These are phyloP conservation scores for Apiotrichum mycotoxinovorans DNA, from an alignment of 1,284 basidiomycete species.

Conservation along the genomic window DNA sequence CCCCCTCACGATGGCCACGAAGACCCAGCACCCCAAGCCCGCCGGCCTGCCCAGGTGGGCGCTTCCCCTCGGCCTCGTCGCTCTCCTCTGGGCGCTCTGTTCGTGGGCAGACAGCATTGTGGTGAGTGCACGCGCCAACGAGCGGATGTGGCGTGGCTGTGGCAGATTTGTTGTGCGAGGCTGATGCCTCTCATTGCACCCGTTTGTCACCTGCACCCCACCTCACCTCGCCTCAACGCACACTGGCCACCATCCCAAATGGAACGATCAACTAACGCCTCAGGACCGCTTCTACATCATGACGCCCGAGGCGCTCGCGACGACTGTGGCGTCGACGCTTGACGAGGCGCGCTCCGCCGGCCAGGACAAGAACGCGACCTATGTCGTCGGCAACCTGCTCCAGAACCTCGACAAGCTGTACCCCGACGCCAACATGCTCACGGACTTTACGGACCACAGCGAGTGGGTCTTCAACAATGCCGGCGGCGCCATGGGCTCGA, in stretches of 20 bases:
- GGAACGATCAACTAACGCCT: background rate
- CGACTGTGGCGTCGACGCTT: constrained; percentile 68
- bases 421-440: constrained; percentile 59
- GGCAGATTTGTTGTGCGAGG: background rate
- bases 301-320: constrained; percentile 62
- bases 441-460: constrained; percentile 53
- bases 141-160: background rate
- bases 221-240: no score
- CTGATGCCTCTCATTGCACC: background rate
- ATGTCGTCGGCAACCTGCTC: constrained; percentile 59
- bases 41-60: constrained; percentile 17
- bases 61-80: constrained; percentile 22
- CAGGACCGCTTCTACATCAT: constrained; percentile 66
- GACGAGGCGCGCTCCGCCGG: constrained; percentile 49
- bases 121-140: constrained; percentile 22
- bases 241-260: no score
- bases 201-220: no score
- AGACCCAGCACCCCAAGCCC: background rate
- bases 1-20: background rate
- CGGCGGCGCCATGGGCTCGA: constrained; percentile 92
- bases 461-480: constrained; percentile 99
- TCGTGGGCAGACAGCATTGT: constrained; percentile 31
- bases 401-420: constrained; percentile 69
- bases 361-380: constrained; percentile 54
- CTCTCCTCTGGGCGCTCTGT: constrained; percentile 28